Base-by-base conservation (phyloP, 2,329 filamentous ascomycete genomes). In the Pleurostoma richardsiae region DNA sequence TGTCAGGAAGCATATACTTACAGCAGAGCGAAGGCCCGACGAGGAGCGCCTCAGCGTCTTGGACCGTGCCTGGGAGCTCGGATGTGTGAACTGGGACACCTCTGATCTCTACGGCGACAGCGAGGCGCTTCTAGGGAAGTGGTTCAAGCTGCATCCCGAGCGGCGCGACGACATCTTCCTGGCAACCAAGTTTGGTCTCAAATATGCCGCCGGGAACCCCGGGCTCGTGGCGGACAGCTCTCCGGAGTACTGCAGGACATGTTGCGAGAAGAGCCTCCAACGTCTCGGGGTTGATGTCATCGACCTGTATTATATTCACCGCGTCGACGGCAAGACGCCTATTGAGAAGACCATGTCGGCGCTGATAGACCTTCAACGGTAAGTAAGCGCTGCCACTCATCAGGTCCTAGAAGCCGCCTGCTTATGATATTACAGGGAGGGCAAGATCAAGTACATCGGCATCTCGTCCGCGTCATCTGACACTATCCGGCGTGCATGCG, bases 41-140 rank as follows among this genome's bases (percentile, higher is more conserved):
- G 59, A 68, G 27, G 73, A 79, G 49, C 71, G 74, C 3, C 65
- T 80, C 47, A 67, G 67, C 4, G 53, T 81, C 3, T 70, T 82
- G 26, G 75, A 80, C 56, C 67, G 66, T 10, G 70, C 70, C 3
- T 73, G 73, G 60, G 71, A 73, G 29, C 52, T 72, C 2, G 79
- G 79, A 43, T 69, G 71, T 42, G 68, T 66, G 8, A 72, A 73
- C 56, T 80, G 76, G 76, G 77, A 81, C 50, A 70, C 69, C 5
- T 65, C 67, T 30, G 63, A 74, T 43, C 59, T 61, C 27, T 77
- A 79, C 50, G 70, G 62, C 36, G 72, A 74, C 50, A 70, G 56
- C 47, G 76, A 80, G 55, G 66, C 68, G 6, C 53, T 76, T 3
- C 49, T 80, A n/a, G 73, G 74, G 4, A 67, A 69, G 52, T 79